Percentiles rank a stretch among this genome's conserved stretches.
Conservation (phyloP, 202 grass and related monocot genomes). For the Bolboschoenoplectus hybrid region DNA sequence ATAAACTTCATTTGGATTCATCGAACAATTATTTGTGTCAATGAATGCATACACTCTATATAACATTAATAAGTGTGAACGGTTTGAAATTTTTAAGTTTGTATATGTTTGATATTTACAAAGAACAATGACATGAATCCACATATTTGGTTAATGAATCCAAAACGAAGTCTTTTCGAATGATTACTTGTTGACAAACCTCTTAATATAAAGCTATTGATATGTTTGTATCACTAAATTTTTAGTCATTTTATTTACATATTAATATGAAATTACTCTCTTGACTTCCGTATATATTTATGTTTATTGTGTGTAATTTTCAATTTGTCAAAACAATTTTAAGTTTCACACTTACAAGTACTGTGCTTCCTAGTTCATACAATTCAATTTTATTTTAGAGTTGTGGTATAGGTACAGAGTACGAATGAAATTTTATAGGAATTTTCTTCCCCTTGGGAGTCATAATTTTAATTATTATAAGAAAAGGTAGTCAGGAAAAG, state of each 20-base stretch:
- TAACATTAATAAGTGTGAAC: not conserved
- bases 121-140: not conserved
- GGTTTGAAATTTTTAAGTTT: not conserved
- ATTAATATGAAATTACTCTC: not conserved
- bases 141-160: too few relatives aligned
- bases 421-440: not conserved
- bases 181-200: not conserved
- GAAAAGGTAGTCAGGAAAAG: not conserved
- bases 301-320: not conserved
- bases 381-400: not conserved
- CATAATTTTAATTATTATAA: not conserved
- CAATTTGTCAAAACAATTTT: not conserved
- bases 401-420: not conserved
- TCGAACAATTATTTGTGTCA: not conserved
- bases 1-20: not conserved
- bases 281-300: not conserved
- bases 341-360: not conserved
- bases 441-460: not conserved
- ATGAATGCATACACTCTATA: not conserved
- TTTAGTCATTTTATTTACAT: not conserved
- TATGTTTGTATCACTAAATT: not conserved
- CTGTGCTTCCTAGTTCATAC: not conserved
- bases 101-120: not conserved
- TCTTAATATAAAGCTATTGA: not conserved
- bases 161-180: not conserved